phyloP scores from a whole-genome alignment of 2,329 filamentous ascomycete genomes.

The Raffaelea deltoideospora region DNA sequence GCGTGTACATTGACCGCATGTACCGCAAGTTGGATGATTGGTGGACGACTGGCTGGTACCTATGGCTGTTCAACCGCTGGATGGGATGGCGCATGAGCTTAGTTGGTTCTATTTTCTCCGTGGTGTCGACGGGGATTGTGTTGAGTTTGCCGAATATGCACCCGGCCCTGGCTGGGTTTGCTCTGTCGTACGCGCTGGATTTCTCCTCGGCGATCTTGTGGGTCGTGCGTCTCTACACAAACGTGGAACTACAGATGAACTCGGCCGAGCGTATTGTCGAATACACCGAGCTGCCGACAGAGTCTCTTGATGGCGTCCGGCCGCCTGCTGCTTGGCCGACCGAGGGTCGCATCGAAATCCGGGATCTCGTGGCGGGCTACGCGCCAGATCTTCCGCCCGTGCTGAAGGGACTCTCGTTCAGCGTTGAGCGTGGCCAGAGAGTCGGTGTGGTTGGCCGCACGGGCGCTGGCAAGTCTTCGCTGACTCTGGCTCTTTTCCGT shows the following conservation, averaged over 20 bases:
- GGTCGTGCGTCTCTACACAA: conserved; percentile 52
- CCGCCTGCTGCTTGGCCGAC: conserved; percentile 62
- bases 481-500: conserved; percentile 63
- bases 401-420: conserved; percentile 53
- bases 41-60: conserved; percentile 47
- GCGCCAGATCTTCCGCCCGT: conserved; percentile 57
- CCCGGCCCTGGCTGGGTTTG: conserved; percentile 60
- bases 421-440: conserved; percentile 49
- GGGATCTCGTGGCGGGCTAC: conserved; percentile 57
- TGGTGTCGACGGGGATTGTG: conserved; percentile 48
- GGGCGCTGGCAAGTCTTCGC: conserved; percentile 61
- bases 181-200: conserved; percentile 56
- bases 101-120: conserved; percentile 54
- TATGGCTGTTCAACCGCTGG: conserved; percentile 65
- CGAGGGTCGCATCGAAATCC: conserved; percentile 57
- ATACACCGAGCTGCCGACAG: conserved; percentile 54
- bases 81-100: conserved; percentile 57
- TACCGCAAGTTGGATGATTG: conserved; percentile 54
- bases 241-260: conserved; percentile 66
- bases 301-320: conserved; percentile 43
- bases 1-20: conserved; percentile 55
- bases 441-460: conserved; percentile 67
- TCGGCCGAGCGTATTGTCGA: conserved; percentile 62
- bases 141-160: conserved; percentile 46
- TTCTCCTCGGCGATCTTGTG: conserved; percentile 50